Percentiles rank a stretch among this genome's conserved stretches.
phyloP scores from a whole-genome alignment of 345 rosid species.

The Eucalyptus marginata region DNA sequence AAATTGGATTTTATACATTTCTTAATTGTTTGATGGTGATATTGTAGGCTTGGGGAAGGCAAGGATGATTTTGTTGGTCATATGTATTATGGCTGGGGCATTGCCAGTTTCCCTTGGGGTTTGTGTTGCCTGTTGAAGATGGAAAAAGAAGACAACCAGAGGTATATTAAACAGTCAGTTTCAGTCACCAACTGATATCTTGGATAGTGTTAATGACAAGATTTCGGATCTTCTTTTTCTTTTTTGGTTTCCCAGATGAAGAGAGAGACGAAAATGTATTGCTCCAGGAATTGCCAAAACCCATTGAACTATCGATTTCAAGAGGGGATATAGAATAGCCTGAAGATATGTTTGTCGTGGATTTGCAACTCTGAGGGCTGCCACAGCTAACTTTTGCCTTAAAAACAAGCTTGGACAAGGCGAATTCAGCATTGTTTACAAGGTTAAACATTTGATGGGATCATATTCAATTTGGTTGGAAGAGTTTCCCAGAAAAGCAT shows the following conservation, averaged over 20 bases:
- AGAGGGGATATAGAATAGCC: background rate
- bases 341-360: background rate
- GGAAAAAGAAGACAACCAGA: background rate
- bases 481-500: background rate
- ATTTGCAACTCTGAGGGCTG: conserved; percentile 1
- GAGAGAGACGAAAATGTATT: background rate
- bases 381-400: conserved; percentile 9
- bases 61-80: background rate
- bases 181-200: background rate
- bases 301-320: background rate
- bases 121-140: background rate
- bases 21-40: background rate
- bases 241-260: background rate
- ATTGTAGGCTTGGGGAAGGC: background rate
- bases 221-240: background rate
- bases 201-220: background rate
- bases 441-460: background rate
- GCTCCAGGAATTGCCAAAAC: background rate
- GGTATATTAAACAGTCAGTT: background rate
- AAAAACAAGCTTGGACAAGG: conserved; percentile 12
- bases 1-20: background rate
- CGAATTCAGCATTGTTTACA: conserved; percentile 1
- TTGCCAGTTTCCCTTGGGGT: background rate
- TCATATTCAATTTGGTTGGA: background rate
- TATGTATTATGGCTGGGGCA: background rate